phyloP scores from a whole-genome alignment of 257 asterid genomes.

The Haberlea rhodopensis region DNA sequence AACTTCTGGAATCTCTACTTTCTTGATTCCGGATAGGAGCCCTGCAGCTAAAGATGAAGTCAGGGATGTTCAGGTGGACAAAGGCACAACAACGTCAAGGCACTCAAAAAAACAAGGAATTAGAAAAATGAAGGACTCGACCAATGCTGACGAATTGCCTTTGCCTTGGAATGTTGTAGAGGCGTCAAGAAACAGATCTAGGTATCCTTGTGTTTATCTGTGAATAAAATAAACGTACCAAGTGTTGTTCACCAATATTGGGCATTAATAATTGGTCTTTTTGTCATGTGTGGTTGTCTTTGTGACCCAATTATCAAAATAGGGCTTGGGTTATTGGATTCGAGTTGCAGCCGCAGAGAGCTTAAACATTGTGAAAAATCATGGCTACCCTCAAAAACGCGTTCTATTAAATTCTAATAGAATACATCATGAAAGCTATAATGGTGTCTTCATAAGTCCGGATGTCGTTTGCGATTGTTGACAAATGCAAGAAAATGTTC shows the following conservation, averaged over 20 bases:
- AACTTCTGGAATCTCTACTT: constrained; percentile 27
- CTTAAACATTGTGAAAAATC: neutral
- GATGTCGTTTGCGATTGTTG: neutral
- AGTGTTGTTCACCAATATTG: neutral
- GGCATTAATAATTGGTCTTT: neutral
- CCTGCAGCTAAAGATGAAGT: constrained; percentile 47
- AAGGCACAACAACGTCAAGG: constrained; percentile 41
- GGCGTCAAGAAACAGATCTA: constrained; percentile 37
- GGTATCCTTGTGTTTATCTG: constrained; percentile 27
- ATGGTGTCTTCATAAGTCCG: neutral
- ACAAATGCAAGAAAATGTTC: too few relatives aligned
- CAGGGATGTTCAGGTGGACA: constrained; percentile 82
- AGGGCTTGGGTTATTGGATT: too few relatives aligned
- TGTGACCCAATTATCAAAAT: neutral
- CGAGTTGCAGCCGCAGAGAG: neutral
- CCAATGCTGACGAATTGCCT: constrained; percentile 26
- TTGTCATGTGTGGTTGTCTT: neutral
- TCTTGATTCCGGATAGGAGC: constrained; percentile 20
- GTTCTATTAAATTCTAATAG: too few relatives aligned
- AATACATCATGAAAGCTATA: too few relatives aligned
- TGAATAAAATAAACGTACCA: neutral
- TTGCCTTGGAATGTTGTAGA: constrained; percentile 41
- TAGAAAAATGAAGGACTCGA: constrained; percentile 28
- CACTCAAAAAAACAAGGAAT: constrained; percentile 39
- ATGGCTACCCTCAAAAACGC: neutral